Base-by-base conservation (phyloP, 2,329 filamentous ascomycete species). In the Hypoxylon sp. region DNA sequence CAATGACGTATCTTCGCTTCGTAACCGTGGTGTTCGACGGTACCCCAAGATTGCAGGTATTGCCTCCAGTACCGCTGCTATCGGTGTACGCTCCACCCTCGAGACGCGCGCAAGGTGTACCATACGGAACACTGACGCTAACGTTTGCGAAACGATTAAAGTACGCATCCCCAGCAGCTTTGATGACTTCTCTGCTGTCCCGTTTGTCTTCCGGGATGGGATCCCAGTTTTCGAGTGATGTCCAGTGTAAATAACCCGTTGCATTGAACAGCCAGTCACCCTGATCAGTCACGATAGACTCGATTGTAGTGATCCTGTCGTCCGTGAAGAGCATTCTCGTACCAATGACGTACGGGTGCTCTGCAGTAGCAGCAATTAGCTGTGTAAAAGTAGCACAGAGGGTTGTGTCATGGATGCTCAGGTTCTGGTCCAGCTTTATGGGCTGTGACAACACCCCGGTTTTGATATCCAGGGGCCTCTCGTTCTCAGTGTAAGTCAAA, bases 301-400 rank as follows among this genome's bases (percentile, higher is more conserved):
- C 74, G 6, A 76, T 74, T 17, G 52, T 62, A 10, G 64, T 58
- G 54, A 75, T 72, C 46, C 71, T 68, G 22, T 67, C 67, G 11
- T 52, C 62, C 19, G 65, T 70, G 63, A 75, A 71, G 4, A 74
- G 57, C 52, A 78, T 77, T 4, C 75, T 72, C 37, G 76, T 78
- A 24, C 74, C 74, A 26, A 75, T 76, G 11, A 76, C 78, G 53
- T 77, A 78, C 8, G 77, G 78, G 17, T 77, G 74, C 3, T 70
- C 60, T 8, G 75, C 65, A 29, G 68, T 68, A 11, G 75, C 72
- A 24, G 72, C 71, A 62, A 80, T 77, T 50, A 83, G 76, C 69
- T 82, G 80, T 19, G 83, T 81, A 64, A 80, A 80, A 39, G 81
- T 80, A 17, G 80, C 75, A 70, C 79, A 81, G n/a, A 61, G 65